Evolutionary conservation across 2,329 filamentous ascomycete genomes (phyloP).

Genomic region (Verticillium tricorpus): DNA sequence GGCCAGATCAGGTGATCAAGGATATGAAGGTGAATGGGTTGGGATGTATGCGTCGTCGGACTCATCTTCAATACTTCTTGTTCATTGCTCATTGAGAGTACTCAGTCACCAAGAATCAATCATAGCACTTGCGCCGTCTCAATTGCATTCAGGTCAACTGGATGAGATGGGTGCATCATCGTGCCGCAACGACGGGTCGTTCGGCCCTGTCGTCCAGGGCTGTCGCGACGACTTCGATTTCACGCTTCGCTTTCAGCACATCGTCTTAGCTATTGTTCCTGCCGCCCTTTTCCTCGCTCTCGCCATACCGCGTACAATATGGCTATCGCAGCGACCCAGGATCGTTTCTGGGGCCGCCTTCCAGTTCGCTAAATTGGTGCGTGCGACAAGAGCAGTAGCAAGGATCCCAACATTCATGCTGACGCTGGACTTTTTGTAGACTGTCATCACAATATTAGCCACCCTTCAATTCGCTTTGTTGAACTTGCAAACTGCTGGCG

Average conservation of each 20-base stretch:
- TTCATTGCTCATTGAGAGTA: too few relatives aligned
- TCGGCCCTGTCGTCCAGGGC: constrained; percentile 32
- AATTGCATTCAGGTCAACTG: background rate
- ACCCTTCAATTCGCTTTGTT: constrained; percentile 26
- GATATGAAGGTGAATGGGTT: too few relatives aligned
- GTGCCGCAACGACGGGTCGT: constrained; percentile 24
- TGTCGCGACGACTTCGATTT: constrained; percentile 40
- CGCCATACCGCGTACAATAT: constrained; percentile 22
- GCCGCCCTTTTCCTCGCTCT: constrained; percentile 27
- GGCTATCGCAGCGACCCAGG: constrained; percentile 20
- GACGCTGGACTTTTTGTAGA: background rate
- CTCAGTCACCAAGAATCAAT: too few relatives aligned
- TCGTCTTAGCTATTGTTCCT: constrained; percentile 33
- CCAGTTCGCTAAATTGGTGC: constrained; percentile 18
- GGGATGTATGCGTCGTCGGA: too few relatives aligned
- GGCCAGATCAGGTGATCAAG: too few relatives aligned
- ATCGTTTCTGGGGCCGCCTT: constrained; percentile 24
- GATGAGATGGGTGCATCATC: background rate
- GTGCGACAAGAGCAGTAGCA: background rate
- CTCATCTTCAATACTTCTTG: too few relatives aligned
- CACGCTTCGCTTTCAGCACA: constrained; percentile 36
- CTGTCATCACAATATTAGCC: constrained; percentile 18
- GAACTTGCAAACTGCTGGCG: constrained; percentile 19
- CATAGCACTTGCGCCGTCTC: background rate
- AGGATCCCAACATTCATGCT: background rate